Evolutionary conservation across 2,329 filamentous ascomycete species (phyloP).

Genomic region (Geosmithia putterillii): DNA sequence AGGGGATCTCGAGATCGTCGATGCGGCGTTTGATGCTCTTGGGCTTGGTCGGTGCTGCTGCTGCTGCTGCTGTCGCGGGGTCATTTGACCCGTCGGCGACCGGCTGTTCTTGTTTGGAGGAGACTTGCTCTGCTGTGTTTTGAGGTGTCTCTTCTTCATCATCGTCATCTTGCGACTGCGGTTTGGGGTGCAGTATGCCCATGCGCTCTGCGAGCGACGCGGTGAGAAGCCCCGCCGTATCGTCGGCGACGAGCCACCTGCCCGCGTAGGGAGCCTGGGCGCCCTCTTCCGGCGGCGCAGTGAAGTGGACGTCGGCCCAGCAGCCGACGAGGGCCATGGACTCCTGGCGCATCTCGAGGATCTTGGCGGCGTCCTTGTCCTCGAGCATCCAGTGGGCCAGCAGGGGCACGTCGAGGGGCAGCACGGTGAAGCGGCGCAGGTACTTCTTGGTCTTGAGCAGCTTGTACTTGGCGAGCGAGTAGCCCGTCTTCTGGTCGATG

Average conservation of each 20-base stretch:
- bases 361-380: conserved; percentile 68
- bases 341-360: conserved; percentile 81
- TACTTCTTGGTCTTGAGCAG: conserved; percentile 91
- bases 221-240: conserved; percentile 71
- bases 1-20: conserved; percentile 50
- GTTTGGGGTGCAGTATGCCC: conserved; percentile 54
- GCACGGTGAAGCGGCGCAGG: conserved; percentile 70
- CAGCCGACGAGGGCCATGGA: conserved; percentile 69
- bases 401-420: conserved; percentile 70
- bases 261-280: conserved; percentile 18
- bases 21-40: conserved; percentile 14
- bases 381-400: conserved; percentile 67
- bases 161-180: no score
- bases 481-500: conserved; percentile 87
- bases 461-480: conserved; percentile 92
- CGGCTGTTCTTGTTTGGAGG: no score
- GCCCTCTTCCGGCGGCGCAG: conserved; percentile 14
- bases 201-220: conserved; percentile 81
- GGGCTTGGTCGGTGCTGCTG: not conserved
- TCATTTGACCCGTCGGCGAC: no score
- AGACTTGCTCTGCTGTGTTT: not conserved
- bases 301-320: conserved; percentile 80
- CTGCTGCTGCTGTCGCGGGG: not conserved
- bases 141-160: not conserved
- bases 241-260: conserved; percentile 74